Conservation (phyloP, 257 asterid genomes). For the Fraxinus americana region DNA sequence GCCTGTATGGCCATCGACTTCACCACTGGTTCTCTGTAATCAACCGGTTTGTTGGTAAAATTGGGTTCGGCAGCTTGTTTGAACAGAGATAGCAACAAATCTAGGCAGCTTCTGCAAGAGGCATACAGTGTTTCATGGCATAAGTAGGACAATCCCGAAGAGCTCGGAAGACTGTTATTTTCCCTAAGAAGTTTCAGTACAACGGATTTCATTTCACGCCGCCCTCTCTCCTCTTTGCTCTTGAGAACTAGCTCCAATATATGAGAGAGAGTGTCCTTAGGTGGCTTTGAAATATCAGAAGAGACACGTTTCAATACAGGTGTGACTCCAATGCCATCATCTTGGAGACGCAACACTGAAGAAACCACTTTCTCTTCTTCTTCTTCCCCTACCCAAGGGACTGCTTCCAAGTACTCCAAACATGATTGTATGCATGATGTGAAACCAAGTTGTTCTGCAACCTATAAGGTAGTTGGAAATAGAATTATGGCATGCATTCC, state of each 20-base stretch:
- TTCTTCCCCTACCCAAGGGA: conserved; percentile 97
- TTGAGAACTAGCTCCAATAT: conserved; percentile 74
- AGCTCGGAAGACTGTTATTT: conserved; percentile 52
- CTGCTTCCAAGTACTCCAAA: conserved; percentile 95
- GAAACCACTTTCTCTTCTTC: conserved; percentile 90
- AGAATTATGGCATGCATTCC: neutral
- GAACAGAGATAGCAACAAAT: conserved; percentile 56
- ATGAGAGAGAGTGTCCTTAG: conserved; percentile 69
- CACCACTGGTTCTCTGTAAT: conserved; percentile 40
- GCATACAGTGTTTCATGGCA: conserved; percentile 59
- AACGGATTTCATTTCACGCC: conserved; percentile 81
- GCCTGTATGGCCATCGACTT: conserved; percentile 61
- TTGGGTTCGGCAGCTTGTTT: conserved; percentile 66
- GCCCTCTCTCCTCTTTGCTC: conserved; percentile 84
- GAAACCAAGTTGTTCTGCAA: conserved; percentile 77
- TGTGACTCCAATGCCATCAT: conserved; percentile 65
- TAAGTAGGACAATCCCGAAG: conserved; percentile 57
- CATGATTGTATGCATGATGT: conserved; percentile 68
- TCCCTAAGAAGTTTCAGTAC: conserved; percentile 86
- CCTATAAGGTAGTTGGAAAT: conserved; percentile 40
- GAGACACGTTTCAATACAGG: conserved; percentile 83
- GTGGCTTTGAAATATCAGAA: conserved; percentile 53
- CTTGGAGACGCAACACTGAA: conserved; percentile 58
- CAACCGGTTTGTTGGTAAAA: conserved; percentile 22
- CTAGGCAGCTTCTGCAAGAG: conserved; percentile 67